Evolutionary conservation across 805 yeast genomes (phyloP).

Genomic region (Ogataea minuta): DNA sequence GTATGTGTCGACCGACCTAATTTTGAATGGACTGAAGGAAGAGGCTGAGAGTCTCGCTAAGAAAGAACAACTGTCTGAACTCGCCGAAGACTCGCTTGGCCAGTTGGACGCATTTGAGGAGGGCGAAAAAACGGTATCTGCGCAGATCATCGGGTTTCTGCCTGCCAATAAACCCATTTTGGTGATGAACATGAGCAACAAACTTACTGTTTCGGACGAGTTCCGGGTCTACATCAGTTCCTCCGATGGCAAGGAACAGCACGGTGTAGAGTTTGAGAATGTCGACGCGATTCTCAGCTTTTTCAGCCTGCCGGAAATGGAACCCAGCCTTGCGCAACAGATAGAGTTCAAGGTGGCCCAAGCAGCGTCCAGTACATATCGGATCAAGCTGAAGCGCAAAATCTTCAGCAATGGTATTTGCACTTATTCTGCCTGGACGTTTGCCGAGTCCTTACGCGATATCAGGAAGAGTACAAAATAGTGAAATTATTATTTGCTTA

Average conservation of each 20-base stretch:
- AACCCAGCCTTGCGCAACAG: neutral
- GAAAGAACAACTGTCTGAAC: too few relatives aligned
- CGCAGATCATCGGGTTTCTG: constrained; percentile 13
- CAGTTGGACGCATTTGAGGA: neutral
- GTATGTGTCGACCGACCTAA: too few relatives aligned
- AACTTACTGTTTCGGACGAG: constrained; percentile 2
- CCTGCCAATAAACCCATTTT: constrained; percentile 8
- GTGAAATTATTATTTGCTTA: too few relatives aligned
- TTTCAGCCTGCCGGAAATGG: constrained; percentile 6
- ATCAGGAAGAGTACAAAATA: constrained; percentile 19
- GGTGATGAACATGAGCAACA: constrained; percentile 1
- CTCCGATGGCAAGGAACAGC: constrained; percentile 1
- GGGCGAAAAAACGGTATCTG: neutral
- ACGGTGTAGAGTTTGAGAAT: constrained; percentile 5
- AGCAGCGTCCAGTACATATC: neutral
- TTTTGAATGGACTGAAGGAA: neutral
- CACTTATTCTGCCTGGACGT: constrained; percentile 10
- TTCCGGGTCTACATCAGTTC: constrained; percentile 11
- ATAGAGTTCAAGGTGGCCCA: constrained; percentile 2
- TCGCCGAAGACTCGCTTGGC: neutral
- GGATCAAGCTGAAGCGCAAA: constrained; percentile 1
- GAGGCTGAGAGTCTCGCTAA: neutral
- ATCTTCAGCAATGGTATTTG: constrained; percentile 1
- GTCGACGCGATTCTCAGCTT: constrained; percentile 1
- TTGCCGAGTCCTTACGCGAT: constrained; percentile 13